These are phyloP conservation scores for Pestalotiopsis sp. DNA, from an alignment of 2,329 filamentous ascomycete species.

Conservation along the genomic window DNA sequence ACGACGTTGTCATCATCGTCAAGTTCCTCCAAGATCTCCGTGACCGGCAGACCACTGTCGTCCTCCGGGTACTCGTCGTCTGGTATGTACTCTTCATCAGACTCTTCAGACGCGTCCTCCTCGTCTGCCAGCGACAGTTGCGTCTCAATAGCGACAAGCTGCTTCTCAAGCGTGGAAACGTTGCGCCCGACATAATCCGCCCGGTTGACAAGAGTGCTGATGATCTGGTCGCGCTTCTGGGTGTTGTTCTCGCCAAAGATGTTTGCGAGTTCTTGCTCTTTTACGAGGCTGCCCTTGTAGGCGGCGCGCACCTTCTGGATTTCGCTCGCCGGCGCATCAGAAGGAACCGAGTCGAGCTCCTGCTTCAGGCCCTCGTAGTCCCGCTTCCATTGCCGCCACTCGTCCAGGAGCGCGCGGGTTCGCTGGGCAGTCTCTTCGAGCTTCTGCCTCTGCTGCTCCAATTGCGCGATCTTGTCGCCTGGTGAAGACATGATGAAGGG, in stretches of 20 bases:
- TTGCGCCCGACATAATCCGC: slow-evolving; percentile 91
- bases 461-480: slow-evolving; percentile 60
- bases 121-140: slow-evolving; percentile 60
- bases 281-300: slow-evolving; percentile 66
- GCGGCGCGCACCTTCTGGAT: slow-evolving; percentile 59
- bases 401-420: slow-evolving; percentile 73
- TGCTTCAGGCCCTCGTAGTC: slow-evolving; percentile 91
- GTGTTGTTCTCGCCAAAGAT: slow-evolving; percentile 45
- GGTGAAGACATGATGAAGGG: slow-evolving; percentile 36
- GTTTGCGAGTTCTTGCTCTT: slow-evolving; percentile 56
- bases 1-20: slow-evolving; percentile 89
- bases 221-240: slow-evolving; percentile 63
- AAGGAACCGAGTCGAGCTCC: slow-evolving; percentile 64
- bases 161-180: slow-evolving; percentile 61
- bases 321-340: slow-evolving; percentile 50
- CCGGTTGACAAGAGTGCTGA: slow-evolving; percentile 69
- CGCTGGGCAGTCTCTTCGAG: slow-evolving; percentile 77
- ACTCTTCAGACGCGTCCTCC: background rate
- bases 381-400: slow-evolving; percentile 89
- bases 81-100: background rate
- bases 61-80: slow-evolving; percentile 40
- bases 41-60: slow-evolving; percentile 75
- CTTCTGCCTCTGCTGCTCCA: slow-evolving; percentile 74
- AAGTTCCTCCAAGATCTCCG: slow-evolving; percentile 88
- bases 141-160: slow-evolving; percentile 66